phyloP scores from a whole-genome alignment of 1,284 basidiomycete genomes.

The Cerrena zonata region DNA sequence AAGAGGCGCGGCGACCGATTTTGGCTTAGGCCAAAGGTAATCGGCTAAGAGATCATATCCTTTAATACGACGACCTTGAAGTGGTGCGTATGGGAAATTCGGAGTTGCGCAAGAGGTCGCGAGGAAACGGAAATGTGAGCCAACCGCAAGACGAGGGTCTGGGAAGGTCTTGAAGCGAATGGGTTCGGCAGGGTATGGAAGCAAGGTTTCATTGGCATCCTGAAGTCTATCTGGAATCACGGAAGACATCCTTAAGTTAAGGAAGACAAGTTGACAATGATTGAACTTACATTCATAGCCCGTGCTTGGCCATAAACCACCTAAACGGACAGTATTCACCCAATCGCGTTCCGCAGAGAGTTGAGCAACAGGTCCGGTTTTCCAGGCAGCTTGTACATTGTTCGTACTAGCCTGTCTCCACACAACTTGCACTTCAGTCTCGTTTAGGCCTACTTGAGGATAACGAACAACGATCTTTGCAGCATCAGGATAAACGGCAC shows the following conservation, averaged over 20 bases:
- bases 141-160: slow-evolving; percentile 49
- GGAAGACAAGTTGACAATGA: too few relatives aligned
- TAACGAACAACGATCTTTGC: slow-evolving; percentile 61
- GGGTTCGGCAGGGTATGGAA: slow-evolving; percentile 49
- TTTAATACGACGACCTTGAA: slow-evolving; percentile 47
- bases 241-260: too few relatives aligned
- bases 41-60: slow-evolving; percentile 66
- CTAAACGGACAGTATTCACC: slow-evolving; percentile 53
- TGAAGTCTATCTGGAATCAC: slow-evolving; percentile 53
- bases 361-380: slow-evolving; percentile 44
- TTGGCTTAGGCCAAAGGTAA: slow-evolving; percentile 37
- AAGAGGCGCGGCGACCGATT: slow-evolving; percentile 6
- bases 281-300: slow-evolving; percentile 61
- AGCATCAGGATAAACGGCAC: slow-evolving; percentile 59
- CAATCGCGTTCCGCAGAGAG: slow-evolving; percentile 54
- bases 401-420: slow-evolving; percentile 38
- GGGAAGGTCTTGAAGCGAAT: slow-evolving; percentile 65
- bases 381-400: slow-evolving; percentile 33
- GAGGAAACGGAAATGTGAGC: slow-evolving; percentile 60
- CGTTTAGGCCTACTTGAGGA: slow-evolving; percentile 31
- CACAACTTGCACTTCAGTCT: slow-evolving; percentile 36
- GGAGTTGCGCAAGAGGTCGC: slow-evolving; percentile 58
- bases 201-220: slow-evolving; percentile 35
- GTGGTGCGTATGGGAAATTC: slow-evolving; percentile 62
- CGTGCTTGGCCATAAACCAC: slow-evolving; percentile 64